Base-by-base conservation (phyloP, 352 stramenopile genomes). In the Phytophthora sansomeana region DNA sequence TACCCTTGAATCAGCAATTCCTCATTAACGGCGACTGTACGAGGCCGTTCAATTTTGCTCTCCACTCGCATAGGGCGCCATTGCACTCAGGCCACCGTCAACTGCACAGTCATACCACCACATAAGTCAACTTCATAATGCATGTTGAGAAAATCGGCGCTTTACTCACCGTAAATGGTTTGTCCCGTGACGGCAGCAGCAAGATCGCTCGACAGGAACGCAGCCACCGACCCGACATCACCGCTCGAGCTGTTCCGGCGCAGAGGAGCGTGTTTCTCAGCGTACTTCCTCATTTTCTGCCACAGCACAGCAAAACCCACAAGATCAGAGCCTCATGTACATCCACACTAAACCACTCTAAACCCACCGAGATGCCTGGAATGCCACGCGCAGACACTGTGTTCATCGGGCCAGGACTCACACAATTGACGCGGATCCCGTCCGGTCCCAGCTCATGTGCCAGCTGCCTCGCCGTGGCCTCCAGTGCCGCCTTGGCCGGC, bases 381-480 rank as follows among this genome's bases (percentile, higher is more conserved):
- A 98, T 97, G 4, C 91, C 92, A n/a, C 91, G 84, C 10, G 92
- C 90, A 0, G 92, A 95, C 16, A 97, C 75, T 0, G 93, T 98
- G 52, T 95, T 93, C 66, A 98, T 87, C 0, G 93, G 92, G 11
- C 93, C 93, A 47, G 91, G 89, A 42, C 89, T 97, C 13, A 98
- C 59, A 49, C 85, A 92, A 74, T 98, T 98, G 36, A 98, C 91
- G 41, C 91, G 89, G 50, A 98, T 91, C 19, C 86, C 78, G 16
- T 89, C 63, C 0, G 72, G 67, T 11, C 87, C 85, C 2, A 97
- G 72, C 41, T 98, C 93, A 30, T 83, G 77, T 19, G 93, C 93
- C 4, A 98, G 70, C 30, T 92, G 87, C 26, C 92, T 75, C 19
- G 91, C 74, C 13, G 84, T 90, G 6, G 88, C 85, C 61, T 98